Base-by-base conservation (phyloP, 768 basidiomycete genomes). In the Leccinum disarticulatum region DNA sequence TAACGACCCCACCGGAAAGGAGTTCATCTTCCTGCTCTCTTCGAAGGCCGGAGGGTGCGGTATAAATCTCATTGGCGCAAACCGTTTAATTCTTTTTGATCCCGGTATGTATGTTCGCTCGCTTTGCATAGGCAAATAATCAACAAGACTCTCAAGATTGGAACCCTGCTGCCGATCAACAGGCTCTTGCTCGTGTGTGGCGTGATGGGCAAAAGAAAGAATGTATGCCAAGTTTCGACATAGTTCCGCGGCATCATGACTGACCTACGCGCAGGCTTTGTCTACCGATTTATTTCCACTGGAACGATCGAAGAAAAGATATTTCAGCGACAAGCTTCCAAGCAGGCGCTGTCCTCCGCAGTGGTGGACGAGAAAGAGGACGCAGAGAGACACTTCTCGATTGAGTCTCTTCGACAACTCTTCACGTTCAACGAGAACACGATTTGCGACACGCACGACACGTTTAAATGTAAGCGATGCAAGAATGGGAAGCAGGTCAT, bases 161-260 rank as follows among this genome's bases (percentile, higher is more conserved):
- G 95, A 98, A 98, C 68, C 95, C 95, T 27, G 96, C 96, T 10
- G 93, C 95, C 28, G 96, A 99, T 74, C 97, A 98, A 71, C 96
- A 99, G 73, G 96, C 96, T 8, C 81, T 99, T 6, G 96, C 96
- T 48, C 93, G 96, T 72, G 96, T 99, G 9, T 99, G 96, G 96
- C 91, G 96, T 77, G 96, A 99, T 69, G 96, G 96, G 0, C 96
- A 98, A 74, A 99, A 97, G 85, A 98, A 98, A 84, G 95, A 97
- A 76, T 99, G 96, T 95, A 69, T 55, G 90, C 70, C 25, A 17
- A 31, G 14, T 5, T 9, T 55, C 13, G 28, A 31, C n/a, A n/a
- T 22, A 6, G 8, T 43, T 46, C 2, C 5, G 43, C 8, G 13
- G 53, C 51, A 9, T 17, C 11, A 15, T 56, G 36, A 36, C 38